Base-by-base conservation (phyloP, 192 early-diverging fungal species). In the Podila minutissima region DNA sequence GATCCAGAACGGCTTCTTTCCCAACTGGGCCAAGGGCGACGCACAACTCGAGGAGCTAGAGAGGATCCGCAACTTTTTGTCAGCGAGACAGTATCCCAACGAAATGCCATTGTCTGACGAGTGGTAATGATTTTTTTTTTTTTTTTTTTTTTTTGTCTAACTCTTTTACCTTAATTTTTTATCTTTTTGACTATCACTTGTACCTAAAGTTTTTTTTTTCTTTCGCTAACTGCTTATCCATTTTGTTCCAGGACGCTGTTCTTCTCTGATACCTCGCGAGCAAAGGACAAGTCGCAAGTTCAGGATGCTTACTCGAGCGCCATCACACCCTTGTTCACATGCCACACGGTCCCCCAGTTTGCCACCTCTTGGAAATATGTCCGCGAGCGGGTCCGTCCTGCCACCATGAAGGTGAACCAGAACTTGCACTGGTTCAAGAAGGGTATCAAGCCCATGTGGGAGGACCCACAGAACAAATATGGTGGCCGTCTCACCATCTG, bases 401-500 rank as follows among this genome's bases (percentile, higher is more conserved):
- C 83, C 0, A 74, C 76, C n/a, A 77, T 86, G 74, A 58, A 72
- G 24, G 38, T 86, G 20, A 93, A 95, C 77, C 94, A 94, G 67
- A 93, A 93, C 48, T 58, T 94, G 32, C 84, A 86, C 41, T 89
- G 84, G 68, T 95, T 95, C 83, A 86, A 90, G 62, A 82, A 89
- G 41, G 92, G 92, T 1, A 85, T 95, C 51, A 85, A 92, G 67
- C 94, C 94, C 4, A 89, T 90, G 88, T 94, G 94, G 93, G 94
- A 95, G 86, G 94, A 95, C 67, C 89, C 89, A 5, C 74, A 68
- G n/a, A 95, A 95, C 86, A 75, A 82, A 58, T 83, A 89, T 20
- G 94, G 94, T 61, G 94, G 94, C 11, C 74, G 87, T 4, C 50
- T 89, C 10, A 84, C 84, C 0, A 50, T 88, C 4, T 78, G 67